These are phyloP conservation scores for Sclerotinia trifoliorum DNA, from an alignment of 2,329 filamentous ascomycete genomes.

Conservation along the genomic window DNA sequence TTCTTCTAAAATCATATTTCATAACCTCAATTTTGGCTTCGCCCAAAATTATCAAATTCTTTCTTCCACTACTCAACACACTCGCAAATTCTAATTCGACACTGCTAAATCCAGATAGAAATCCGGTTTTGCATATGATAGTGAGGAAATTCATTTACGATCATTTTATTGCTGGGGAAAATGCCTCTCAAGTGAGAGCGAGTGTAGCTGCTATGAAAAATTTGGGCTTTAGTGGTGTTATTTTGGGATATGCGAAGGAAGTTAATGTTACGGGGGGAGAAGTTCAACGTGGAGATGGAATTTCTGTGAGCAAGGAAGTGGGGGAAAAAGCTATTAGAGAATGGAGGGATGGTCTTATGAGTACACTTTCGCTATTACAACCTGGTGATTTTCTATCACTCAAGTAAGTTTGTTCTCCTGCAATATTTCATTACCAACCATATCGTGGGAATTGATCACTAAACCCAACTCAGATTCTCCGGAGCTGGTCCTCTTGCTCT, in stretches of 20 bases:
- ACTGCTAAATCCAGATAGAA: conserved; percentile 58
- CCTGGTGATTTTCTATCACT: conserved; percentile 52
- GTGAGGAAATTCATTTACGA: conserved; percentile 81
- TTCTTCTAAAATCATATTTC: conserved; percentile 20
- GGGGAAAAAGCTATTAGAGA: conserved; percentile 19
- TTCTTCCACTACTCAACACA: conserved; percentile 18
- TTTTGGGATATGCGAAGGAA: conserved; percentile 79
- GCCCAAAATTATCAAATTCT: conserved; percentile 22
- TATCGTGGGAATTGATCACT: background rate
- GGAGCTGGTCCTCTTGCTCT: conserved; percentile 48
- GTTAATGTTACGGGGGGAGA: conserved; percentile 43
- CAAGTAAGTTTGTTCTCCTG: conserved; percentile 43
- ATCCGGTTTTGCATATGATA: conserved; percentile 64
- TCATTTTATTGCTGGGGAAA: conserved; percentile 84
- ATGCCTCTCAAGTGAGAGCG: conserved; percentile 59
- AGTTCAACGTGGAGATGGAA: background rate
- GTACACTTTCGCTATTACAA: conserved; percentile 52
- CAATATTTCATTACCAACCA: background rate
- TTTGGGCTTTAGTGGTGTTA: conserved; percentile 77
- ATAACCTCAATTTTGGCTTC: conserved; percentile 23
- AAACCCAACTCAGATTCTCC: conserved; percentile 43
- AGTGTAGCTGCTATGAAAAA: conserved; percentile 64
- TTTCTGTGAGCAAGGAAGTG: conserved; percentile 5
- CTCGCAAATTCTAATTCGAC: conserved; percentile 18
- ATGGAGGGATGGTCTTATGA: conserved; percentile 54